Evolutionary conservation across 2,329 filamentous ascomycete genomes (phyloP), one percentile per base, ranked within the genome.

Genomic region (Arthroderma uncinatum): DNA sequence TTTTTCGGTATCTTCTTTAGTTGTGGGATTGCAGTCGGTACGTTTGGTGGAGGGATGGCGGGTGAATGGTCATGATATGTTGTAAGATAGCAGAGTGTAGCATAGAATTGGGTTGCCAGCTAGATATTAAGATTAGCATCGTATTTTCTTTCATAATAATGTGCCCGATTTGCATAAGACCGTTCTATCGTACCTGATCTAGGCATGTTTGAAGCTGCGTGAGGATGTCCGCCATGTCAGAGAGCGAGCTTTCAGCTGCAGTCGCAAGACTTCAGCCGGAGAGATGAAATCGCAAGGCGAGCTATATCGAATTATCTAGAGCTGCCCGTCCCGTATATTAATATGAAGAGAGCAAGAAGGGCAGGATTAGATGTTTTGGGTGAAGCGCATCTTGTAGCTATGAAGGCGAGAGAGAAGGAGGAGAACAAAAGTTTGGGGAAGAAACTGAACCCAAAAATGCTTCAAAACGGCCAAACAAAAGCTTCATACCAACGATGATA

Each of bases 41-140:
- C 64, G 58, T 65, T 64, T 44, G 61, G 61, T 14, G 68, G 71
- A 34, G 63, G 65, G 10, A 59, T 70, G 30, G 69, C 72, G 57
- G 68, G 69, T 44, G 68, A 73, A 63, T 71, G 72, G 66, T 73
- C 74, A 66, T 73, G 74, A 67, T 74, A 76, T 57, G 68, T 73
- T 56, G 67, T 72, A 58, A 77, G 68, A 64, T 78, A 78, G 67
- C 73, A 71, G 57, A 78, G 67, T 33, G 75, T 76, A 56, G 75
- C 74, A 66, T 76, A 78, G 71, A 77, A 76, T 70, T 78, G 76
- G 52, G 74, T 77, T 64, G 74, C 73, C 33, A 78, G 72, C 73
- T 76, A 57, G 3, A 21, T 37, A 25, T 19, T 6, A 36, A 53
- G 33, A 10, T 19, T 36, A 34, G 16, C 25, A 55, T 52, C 37